Base-by-base conservation (phyloP, 179 eudicot species). In the Gypsophila paniculata region DNA sequence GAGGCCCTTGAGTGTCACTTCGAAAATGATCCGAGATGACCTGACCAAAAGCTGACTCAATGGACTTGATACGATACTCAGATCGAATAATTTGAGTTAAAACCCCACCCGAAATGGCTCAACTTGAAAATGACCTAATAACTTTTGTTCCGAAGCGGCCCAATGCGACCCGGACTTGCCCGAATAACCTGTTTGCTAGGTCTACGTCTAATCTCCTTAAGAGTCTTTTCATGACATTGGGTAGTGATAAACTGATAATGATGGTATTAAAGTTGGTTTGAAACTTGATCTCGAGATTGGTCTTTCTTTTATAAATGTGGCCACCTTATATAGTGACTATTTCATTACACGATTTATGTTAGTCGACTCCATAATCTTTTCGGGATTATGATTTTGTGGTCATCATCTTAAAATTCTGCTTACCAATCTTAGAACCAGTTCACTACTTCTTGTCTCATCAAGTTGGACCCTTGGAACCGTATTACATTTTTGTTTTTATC, bases 381-480 rank as follows among this genome's bases (percentile, higher is more conserved):
- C 25, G 15, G 36, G 14, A 59, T 32, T 59, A 59, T 22, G 38
- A 60, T 29, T 60, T 46, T 46, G 11, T 46, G 14, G 64, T n/a
- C 7, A 21, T 63, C 18, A 4, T 10, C 29, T 63, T 1, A 22
- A 38, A n/a, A 39, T 62, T 26, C 46, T 62, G 11, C 14, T 62
- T 29, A 62, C 22, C 22, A 15, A 34, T 36, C 64, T 36, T 44
- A 36, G 49, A 36, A 62, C 48, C 48, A 62, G 66, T 60, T 29
- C 18, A 29, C 23, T 34, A 62, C 66, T 32, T 62, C 66, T 62
- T 62, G 66, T 63, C 21, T 34, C 25, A 0, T n/a, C 23, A 62
- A 29, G 42, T 61, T 29, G 34, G 34, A 29, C 34, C 1, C 34
- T 29, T 29, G 34, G 34, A 29, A 2, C 53, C 42, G 15, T 32